Evolutionary conservation across 75 land plant genomes (phyloP).

Genomic region (Cryptomeria japonica): DNA sequence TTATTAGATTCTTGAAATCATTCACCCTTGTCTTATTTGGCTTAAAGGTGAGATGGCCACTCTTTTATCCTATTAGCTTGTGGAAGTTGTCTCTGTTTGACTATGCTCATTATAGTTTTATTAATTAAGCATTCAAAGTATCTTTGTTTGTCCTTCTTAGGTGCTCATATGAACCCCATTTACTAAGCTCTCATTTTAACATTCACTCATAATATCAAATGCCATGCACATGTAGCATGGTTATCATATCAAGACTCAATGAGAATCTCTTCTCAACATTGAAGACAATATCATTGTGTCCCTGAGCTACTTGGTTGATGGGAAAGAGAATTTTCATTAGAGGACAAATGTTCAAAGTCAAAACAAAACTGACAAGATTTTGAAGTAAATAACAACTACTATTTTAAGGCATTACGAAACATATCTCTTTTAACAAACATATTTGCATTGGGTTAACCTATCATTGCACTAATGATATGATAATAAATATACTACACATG

Average conservation of each 20-base stretch:
- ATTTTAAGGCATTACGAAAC: neutral
- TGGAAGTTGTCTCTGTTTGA: neutral
- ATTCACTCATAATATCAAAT: neutral
- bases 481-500: neutral
- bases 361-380: neutral
- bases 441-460: neutral
- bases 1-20: neutral
- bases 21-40: neutral
- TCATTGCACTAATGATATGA: constrained; percentile 1
- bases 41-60: neutral
- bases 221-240: neutral
- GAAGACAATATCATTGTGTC: neutral
- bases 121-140: neutral
- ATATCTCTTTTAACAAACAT: neutral
- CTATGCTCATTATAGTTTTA: neutral
- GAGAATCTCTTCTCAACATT: neutral
- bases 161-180: neutral
- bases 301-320: neutral
- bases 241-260: neutral
- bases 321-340: neutral
- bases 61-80: neutral
- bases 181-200: neutral
- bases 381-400: neutral
- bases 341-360: neutral
- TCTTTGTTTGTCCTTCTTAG: neutral